These are phyloP conservation scores for Pisolithus tinctorius DNA, from an alignment of 768 basidiomycete species.

Conservation along the genomic window DNA sequence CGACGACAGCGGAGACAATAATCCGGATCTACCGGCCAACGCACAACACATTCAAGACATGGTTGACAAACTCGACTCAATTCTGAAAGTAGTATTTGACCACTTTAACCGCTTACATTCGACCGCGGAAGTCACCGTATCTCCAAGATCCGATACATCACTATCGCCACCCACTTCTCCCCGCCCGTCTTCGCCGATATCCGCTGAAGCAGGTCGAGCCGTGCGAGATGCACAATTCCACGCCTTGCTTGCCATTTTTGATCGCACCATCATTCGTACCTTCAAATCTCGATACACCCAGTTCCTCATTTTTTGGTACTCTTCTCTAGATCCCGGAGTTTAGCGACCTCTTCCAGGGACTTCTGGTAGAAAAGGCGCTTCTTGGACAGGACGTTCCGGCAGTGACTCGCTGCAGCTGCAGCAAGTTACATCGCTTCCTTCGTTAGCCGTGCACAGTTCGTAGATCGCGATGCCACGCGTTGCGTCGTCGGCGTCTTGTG, in stretches of 20 bases:
- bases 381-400: slow-evolving; percentile 51
- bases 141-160: neutral
- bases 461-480: slow-evolving; percentile 68
- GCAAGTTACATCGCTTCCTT: slow-evolving; percentile 91
- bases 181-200: slow-evolving; percentile 19
- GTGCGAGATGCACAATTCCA: slow-evolving; percentile 65
- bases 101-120: slow-evolving; percentile 59
- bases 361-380: slow-evolving; percentile 88
- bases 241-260: slow-evolving; percentile 87
- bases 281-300: slow-evolving; percentile 98
- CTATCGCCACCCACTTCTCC: slow-evolving; percentile 16
- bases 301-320: slow-evolving; percentile 93
- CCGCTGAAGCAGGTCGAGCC: slow-evolving; percentile 29
- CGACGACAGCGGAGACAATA: slow-evolving; percentile 40
- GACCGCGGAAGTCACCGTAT: slow-evolving; percentile 14
- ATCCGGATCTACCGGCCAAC: slow-evolving; percentile 37
- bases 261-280: slow-evolving; percentile 87
- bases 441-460: slow-evolving; percentile 83
- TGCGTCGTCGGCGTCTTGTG: slow-evolving; percentile 81
- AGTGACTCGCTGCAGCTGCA: slow-evolving; percentile 84
- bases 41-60: slow-evolving; percentile 73
- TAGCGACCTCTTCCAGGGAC: slow-evolving; percentile 88
- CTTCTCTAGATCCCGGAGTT: slow-evolving; percentile 86
- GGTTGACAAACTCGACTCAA: slow-evolving; percentile 87
- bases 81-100: slow-evolving; percentile 78